A percentile compares a stretch with the other conserved stretches of the same genome.
Conservation (phyloP, 2,329 filamentous ascomycete species). For the Trichoderma sp. region DNA sequence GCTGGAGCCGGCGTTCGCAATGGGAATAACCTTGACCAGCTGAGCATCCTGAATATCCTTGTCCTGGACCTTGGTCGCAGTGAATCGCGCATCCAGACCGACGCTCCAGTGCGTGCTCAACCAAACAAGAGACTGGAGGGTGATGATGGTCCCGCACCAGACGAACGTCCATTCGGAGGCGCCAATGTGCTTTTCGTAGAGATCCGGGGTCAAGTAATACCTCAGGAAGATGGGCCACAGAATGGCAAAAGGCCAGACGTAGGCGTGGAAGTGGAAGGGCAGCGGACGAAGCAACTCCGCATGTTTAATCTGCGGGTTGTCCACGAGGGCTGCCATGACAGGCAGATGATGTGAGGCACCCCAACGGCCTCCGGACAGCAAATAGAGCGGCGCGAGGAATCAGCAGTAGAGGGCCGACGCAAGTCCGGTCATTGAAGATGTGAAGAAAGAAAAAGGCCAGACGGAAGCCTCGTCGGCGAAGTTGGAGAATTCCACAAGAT, state of each 20-base stretch:
- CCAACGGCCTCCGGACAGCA: background rate
- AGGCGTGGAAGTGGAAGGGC: constrained; percentile 77
- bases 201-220: constrained; percentile 78
- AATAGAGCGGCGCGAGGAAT: background rate
- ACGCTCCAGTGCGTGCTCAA: constrained; percentile 98
- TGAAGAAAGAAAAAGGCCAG: background rate
- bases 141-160: constrained; percentile 86
- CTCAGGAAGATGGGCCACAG: constrained; percentile 91
- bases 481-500: background rate
- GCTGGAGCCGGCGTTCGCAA: constrained; percentile 82
- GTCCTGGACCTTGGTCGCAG: constrained; percentile 67
- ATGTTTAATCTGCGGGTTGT: constrained; percentile 84
- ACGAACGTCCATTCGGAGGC: constrained; percentile 99
- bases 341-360: background rate
- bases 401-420: background rate
- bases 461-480: constrained; percentile 1
- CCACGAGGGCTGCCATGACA: constrained; percentile 72
- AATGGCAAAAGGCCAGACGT: constrained; percentile 90
- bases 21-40: constrained; percentile 89
- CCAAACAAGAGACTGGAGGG: constrained; percentile 85
- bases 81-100: constrained; percentile 79
- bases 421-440: constrained; percentile 10
- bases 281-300: constrained; percentile 88
- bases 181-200: constrained; percentile 88
- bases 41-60: constrained; percentile 70